Percentiles rank a stretch among this genome's conserved stretches.
These are phyloP conservation scores for Fusarium nodosum DNA, from an alignment of 2,329 filamentous ascomycete genomes.

Conservation along the genomic window DNA sequence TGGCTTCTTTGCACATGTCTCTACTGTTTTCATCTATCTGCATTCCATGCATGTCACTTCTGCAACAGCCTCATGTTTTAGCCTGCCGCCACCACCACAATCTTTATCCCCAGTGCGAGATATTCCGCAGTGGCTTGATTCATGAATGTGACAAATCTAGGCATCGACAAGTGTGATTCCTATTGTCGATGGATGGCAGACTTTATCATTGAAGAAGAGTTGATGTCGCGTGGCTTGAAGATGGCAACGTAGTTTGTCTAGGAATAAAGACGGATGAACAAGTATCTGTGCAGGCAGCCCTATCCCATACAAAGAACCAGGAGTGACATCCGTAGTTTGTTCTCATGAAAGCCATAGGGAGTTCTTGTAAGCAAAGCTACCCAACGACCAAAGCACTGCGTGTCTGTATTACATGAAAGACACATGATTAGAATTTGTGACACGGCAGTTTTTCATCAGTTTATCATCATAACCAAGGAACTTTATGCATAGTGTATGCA, in stretches of 20 bases:
- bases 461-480: not conserved
- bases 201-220: not conserved
- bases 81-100: conserved; percentile 5
- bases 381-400: not conserved
- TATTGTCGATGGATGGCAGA: not conserved
- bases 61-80: not conserved
- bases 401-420: not conserved
- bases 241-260: conserved; percentile 12
- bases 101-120: conserved; percentile 2
- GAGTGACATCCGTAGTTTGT: not conserved
- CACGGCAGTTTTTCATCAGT: not conserved
- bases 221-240: conserved; percentile 1
- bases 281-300: not conserved
- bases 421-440: not conserved
- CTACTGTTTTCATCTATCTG: conserved; percentile 14
- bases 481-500: conserved; percentile 2
- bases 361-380: not conserved
- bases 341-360: not conserved
- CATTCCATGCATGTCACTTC: conserved; percentile 32
- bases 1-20: not conserved
- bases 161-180: not conserved
- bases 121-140: conserved; percentile 12
- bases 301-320: not conserved
- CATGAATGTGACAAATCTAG: conserved; percentile 2
- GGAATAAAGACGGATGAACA: not conserved